Percentiles rank a stretch among this genome's conserved stretches.
phyloP scores from a whole-genome alignment of 2,329 filamentous ascomycete species.

The Alternaria sp. region DNA sequence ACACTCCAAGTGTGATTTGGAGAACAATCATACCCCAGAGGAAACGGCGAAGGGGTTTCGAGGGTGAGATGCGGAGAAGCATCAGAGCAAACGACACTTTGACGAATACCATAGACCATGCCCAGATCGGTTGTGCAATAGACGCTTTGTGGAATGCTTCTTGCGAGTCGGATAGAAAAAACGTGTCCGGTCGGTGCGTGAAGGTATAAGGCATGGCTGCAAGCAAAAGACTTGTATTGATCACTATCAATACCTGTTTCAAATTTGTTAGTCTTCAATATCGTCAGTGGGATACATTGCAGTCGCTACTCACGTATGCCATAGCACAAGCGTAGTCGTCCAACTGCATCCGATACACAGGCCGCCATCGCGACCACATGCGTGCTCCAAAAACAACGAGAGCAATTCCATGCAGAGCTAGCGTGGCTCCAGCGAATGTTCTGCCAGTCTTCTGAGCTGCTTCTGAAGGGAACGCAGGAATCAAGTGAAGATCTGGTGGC shows the following conservation, averaged over 20 bases:
- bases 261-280: not conserved
- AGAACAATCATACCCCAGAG: slow-evolving; percentile 32
- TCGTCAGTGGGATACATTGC: not conserved
- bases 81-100: slow-evolving; percentile 35
- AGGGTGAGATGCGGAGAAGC: slow-evolving; percentile 32
- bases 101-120: slow-evolving; percentile 22
- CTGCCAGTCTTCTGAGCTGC: slow-evolving; percentile 9
- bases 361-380: slow-evolving; percentile 27
- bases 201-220: slow-evolving; percentile 23
- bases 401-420: slow-evolving; percentile 20
- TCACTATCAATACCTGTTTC: slow-evolving; percentile 21
- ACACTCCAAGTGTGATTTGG: slow-evolving; percentile 28
- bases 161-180: slow-evolving; percentile 23
- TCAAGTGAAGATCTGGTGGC: slow-evolving; percentile 4
- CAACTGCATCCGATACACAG: slow-evolving; percentile 20
- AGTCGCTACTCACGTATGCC: slow-evolving; percentile 23
- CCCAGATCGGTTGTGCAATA: slow-evolving; percentile 30
- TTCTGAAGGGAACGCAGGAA: slow-evolving; percentile 14
- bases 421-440: slow-evolving; percentile 18
- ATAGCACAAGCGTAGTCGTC: slow-evolving; percentile 28
- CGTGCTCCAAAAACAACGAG: slow-evolving; percentile 21
- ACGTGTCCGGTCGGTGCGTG: not conserved
- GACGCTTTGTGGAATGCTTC: slow-evolving; percentile 15
- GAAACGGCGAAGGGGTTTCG: slow-evolving; percentile 21
- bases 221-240: slow-evolving; percentile 24